These are phyloP conservation scores for Acrasis kona DNA, from an alignment of 78 protist species.

Conservation along the genomic window DNA sequence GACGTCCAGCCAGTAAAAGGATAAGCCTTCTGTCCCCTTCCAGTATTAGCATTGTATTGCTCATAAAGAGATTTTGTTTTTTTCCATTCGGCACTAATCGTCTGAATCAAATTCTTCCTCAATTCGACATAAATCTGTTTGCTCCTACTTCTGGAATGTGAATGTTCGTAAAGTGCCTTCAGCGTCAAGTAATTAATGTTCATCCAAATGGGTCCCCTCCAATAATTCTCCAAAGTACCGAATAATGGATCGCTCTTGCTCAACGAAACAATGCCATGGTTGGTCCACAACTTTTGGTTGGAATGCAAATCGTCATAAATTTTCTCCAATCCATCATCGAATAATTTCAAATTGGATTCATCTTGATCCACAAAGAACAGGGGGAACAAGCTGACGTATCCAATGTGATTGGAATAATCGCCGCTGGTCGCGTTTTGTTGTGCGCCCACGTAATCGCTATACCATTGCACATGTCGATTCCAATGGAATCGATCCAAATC, in stretches of 20 bases:
- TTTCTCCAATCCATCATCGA: background rate
- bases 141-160: background rate
- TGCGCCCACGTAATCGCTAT: background rate
- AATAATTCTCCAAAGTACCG: conserved; percentile 65
- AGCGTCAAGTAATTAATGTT: conserved; percentile 83
- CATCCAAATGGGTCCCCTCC: conserved; percentile 93
- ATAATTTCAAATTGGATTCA: background rate
- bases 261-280: conserved; percentile 44
- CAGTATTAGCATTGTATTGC: conserved; percentile 60
- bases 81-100: conserved; percentile 19
- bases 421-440: background rate
- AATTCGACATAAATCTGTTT: conserved; percentile 14
- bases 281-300: background rate
- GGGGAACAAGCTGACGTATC: conserved; percentile 79
- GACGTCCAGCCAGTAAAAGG: conserved; percentile 93
- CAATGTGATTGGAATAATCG: conserved; percentile 12
- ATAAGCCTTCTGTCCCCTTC: conserved; percentile 61
- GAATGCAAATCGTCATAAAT: background rate
- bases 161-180: background rate
- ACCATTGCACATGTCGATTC: background rate
- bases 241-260: conserved; percentile 27
- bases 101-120: conserved; percentile 33
- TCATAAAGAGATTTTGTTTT: conserved; percentile 80
- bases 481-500: conserved; percentile 8
- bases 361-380: conserved; percentile 36